phyloP scores from a whole-genome alignment of 2,329 filamentous ascomycete genomes.

The Penicillium sp. region DNA sequence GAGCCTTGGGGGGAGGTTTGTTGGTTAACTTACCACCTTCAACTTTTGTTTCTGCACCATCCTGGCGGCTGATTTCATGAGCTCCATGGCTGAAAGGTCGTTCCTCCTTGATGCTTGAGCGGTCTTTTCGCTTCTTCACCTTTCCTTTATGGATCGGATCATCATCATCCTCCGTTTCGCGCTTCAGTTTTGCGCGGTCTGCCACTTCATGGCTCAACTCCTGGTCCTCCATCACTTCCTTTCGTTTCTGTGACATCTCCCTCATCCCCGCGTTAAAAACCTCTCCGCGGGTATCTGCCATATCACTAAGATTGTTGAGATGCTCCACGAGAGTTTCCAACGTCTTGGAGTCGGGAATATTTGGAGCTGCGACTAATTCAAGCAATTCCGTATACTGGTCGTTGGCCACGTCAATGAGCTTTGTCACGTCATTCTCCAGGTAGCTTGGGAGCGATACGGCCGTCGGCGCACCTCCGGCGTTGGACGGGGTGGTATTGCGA shows the following conservation, averaged over 20 bases:
- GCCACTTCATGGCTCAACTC: conserved; percentile 51
- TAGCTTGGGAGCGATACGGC: conserved; percentile 48
- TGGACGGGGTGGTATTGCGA: conserved; percentile 64
- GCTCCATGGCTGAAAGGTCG: conserved; percentile 61
- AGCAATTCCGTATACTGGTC: conserved; percentile 59
- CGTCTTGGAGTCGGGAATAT: conserved; percentile 49
- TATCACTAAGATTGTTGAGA: conserved; percentile 57
- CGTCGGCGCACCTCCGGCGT: conserved; percentile 50
- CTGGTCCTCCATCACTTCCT: conserved; percentile 55
- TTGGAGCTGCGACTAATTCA: conserved; percentile 52
- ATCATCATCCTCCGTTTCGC: conserved; percentile 46
- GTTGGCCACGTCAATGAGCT: conserved; percentile 49
- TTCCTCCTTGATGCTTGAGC: conserved; percentile 61
- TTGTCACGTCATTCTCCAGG: conserved; percentile 53
- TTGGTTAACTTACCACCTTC: conserved; percentile 51
- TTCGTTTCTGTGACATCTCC: conserved; percentile 58
- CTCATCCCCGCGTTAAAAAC: conserved; percentile 61
- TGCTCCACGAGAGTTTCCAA: conserved; percentile 53
- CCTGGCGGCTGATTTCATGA: conserved; percentile 63
- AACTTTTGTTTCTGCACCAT: conserved; percentile 58
- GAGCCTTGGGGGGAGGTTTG: neutral
- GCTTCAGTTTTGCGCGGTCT: conserved; percentile 49
- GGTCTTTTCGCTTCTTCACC: conserved; percentile 76
- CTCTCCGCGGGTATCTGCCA: conserved; percentile 58
- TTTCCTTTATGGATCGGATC: conserved; percentile 59